A percentile compares a stretch with the other conserved stretches of the same genome.
phyloP scores from a whole-genome alignment of 1,284 basidiomycete species.

The Volvariella surrecta region DNA sequence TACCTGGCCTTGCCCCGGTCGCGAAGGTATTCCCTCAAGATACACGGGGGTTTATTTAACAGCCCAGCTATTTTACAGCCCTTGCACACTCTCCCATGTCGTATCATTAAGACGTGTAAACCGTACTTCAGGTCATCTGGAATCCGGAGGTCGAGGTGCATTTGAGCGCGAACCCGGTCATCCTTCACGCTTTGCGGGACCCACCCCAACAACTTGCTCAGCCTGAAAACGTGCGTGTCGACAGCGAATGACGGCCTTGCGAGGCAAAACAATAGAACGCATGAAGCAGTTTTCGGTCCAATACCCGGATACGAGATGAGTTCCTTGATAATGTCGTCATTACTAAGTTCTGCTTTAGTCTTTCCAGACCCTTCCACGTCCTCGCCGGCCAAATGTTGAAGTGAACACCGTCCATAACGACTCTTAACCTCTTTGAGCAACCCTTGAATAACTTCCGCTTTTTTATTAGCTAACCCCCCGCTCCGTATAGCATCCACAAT shows the following conservation, averaged over 20 bases:
- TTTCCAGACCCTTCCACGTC: neutral
- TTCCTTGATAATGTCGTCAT: slow-evolving; percentile 62
- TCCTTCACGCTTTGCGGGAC: slow-evolving; percentile 44
- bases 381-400: slow-evolving; percentile 42
- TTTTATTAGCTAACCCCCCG: slow-evolving; percentile 71
- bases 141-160: slow-evolving; percentile 58
- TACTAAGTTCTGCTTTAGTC: slow-evolving; percentile 17
- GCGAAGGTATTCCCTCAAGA: slow-evolving; percentile 23
- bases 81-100: slow-evolving; percentile 49
- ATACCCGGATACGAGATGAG: slow-evolving; percentile 64
- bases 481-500: slow-evolving; percentile 56
- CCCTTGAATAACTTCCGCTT: slow-evolving; percentile 59
- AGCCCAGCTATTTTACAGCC: slow-evolving; percentile 34
- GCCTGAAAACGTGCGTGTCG: slow-evolving; percentile 67
- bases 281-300: slow-evolving; percentile 74
- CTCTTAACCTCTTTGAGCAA: slow-evolving; percentile 43
- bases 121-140: slow-evolving; percentile 62
- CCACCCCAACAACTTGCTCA: slow-evolving; percentile 64
- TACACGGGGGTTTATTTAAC: slow-evolving; percentile 13
- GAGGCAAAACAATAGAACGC: slow-evolving; percentile 73
- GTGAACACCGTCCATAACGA: slow-evolving; percentile 45
- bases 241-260: slow-evolving; percentile 70
- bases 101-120: slow-evolving; percentile 64
- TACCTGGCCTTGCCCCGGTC: slow-evolving; percentile 5
- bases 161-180: slow-evolving; percentile 59